Percentiles rank a stretch among this genome's conserved stretches.
Conservation (phyloP, 1,284 basidiomycete genomes). For the Schizopora paradoxa region DNA sequence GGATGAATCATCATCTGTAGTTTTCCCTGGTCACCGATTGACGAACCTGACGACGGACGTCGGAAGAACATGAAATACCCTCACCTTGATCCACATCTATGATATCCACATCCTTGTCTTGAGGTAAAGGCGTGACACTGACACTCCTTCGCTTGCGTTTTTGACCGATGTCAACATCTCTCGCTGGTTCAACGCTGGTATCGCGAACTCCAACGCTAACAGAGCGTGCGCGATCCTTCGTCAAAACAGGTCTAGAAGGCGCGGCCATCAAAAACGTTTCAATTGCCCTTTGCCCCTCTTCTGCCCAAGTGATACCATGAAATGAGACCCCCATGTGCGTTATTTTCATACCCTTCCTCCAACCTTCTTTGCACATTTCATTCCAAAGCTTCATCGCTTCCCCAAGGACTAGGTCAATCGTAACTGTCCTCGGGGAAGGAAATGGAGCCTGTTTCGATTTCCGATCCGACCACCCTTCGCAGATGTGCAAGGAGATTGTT, state of each 20-base stretch:
- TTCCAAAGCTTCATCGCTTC: slow-evolving; percentile 81
- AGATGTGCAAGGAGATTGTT: slow-evolving; percentile 73
- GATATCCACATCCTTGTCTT: slow-evolving; percentile 2
- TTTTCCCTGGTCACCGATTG: not conserved
- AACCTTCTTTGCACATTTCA: slow-evolving; percentile 26
- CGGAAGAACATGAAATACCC: not conserved
- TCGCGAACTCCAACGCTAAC: too few species aligned
- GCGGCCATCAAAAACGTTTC: slow-evolving; percentile 67
- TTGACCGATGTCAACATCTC: too few species aligned
- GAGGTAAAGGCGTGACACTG: slow-evolving; percentile 3
- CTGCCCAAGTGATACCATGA: slow-evolving; percentile 74
- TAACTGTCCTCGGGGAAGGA: slow-evolving; percentile 71
- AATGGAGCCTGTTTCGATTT: slow-evolving; percentile 79
- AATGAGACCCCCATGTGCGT: slow-evolving; percentile 77
- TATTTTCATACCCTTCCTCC: slow-evolving; percentile 54
- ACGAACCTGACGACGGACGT: not conserved
- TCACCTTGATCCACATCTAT: slow-evolving; percentile 12
- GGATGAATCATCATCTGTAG: not conserved
- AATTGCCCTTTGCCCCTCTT: slow-evolving; percentile 81
- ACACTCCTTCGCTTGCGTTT: slow-evolving; percentile 24
- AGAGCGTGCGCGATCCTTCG: too few species aligned
- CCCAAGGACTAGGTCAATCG: slow-evolving; percentile 72
- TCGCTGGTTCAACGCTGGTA: slow-evolving; percentile 18
- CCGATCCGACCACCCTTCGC: slow-evolving; percentile 47
- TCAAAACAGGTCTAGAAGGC: not conserved